Percentiles rank a stretch among this genome's conserved stretches.
These are phyloP conservation scores for Alternaria sp. DNA, from an alignment of 2,329 filamentous ascomycete species.

Conservation along the genomic window DNA sequence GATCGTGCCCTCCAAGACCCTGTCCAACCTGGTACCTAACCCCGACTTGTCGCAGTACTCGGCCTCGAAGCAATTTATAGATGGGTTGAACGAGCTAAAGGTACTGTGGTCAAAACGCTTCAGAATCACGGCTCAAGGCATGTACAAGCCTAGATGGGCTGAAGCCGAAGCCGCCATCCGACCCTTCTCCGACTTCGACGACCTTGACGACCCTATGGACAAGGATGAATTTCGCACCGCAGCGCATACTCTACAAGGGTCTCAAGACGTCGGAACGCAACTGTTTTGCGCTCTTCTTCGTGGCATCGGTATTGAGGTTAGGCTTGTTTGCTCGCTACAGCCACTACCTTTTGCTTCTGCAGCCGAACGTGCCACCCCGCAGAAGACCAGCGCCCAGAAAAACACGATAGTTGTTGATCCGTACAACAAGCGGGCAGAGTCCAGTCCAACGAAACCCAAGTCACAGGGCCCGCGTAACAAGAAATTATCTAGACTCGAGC, in stretches of 20 bases:
- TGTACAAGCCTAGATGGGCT: constrained; percentile 68
- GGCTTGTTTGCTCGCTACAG: constrained; percentile 90
- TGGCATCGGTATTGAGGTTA: constrained; percentile 77
- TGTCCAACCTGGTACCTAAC: constrained; percentile 72
- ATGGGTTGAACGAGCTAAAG: constrained; percentile 74
- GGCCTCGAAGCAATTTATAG: constrained; percentile 76
- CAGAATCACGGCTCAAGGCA: constrained; percentile 64
- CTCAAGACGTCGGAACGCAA: constrained; percentile 87
- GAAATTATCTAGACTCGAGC: constrained; percentile 41
- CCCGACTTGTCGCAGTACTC: constrained; percentile 74
- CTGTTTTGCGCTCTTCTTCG: constrained; percentile 88
- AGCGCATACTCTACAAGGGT: constrained; percentile 74
- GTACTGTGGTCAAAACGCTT: constrained; percentile 74
- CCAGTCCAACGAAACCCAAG: constrained; percentile 27
- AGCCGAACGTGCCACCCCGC: constrained; percentile 38
- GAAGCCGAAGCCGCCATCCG: constrained; percentile 67
- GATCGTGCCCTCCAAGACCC: constrained; percentile 69
- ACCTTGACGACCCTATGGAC: constrained; percentile 72
- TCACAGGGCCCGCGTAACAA: constrained; percentile 32
- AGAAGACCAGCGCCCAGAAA: constrained; percentile 27
- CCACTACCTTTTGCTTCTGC: constrained; percentile 70
- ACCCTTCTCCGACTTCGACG: constrained; percentile 56
- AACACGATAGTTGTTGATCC: constrained; percentile 40
- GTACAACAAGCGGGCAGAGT: constrained; percentile 29
- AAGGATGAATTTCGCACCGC: constrained; percentile 75